phyloP scores from a whole-genome alignment of 2,329 filamentous ascomycete genomes.

The Fusarium foetens region DNA sequence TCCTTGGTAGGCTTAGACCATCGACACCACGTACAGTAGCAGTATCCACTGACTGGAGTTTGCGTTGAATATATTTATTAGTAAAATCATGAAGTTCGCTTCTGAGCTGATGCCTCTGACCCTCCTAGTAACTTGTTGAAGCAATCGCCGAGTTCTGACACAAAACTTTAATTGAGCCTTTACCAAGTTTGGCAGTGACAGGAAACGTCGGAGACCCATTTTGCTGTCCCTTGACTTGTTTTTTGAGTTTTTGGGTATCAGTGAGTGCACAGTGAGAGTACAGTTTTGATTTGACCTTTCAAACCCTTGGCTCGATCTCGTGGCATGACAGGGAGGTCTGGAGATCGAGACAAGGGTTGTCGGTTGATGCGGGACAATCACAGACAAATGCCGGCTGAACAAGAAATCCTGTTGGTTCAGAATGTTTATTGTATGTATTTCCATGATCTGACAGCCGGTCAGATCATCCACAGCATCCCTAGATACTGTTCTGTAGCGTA shows the following conservation, averaged over 20 bases:
- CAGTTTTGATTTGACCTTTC: background rate
- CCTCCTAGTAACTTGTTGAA: background rate
- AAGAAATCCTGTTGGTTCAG: background rate
- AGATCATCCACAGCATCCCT: background rate
- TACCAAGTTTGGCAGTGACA: conserved; percentile 10
- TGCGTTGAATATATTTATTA: background rate
- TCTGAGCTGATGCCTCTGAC: background rate
- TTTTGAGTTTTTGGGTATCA: background rate
- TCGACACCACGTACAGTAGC: background rate
- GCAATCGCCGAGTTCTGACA: background rate
- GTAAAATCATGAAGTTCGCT: background rate
- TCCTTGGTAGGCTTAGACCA: background rate
- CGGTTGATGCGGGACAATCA: background rate
- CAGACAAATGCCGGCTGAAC: background rate
- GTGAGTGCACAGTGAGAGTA: background rate
- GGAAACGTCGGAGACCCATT: conserved; percentile 3
- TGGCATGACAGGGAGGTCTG: conserved; percentile 24
- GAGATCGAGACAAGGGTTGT: conserved; percentile 35
- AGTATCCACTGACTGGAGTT: background rate
- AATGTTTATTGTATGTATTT: background rate
- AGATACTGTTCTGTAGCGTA: background rate
- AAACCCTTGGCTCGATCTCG: conserved; percentile 29
- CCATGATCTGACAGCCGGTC: conserved; percentile 5
- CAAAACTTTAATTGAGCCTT: conserved; percentile 3
- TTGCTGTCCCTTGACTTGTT: background rate